Conservation (phyloP, 2,329 filamentous ascomycete genomes). For the Aspergillus ochraceoroseus region DNA sequence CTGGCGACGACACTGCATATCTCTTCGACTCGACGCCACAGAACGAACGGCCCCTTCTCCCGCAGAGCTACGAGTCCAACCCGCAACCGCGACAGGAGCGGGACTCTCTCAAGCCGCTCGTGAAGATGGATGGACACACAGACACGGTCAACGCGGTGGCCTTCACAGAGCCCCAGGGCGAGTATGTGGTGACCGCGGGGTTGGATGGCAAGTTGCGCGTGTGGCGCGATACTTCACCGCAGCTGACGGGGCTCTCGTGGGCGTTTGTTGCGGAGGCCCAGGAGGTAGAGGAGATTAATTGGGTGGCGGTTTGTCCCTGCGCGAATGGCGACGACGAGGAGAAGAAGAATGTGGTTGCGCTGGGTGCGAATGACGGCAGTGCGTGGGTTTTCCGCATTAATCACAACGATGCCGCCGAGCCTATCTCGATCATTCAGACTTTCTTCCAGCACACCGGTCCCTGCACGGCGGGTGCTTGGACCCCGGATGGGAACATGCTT, state of each 20-base stretch:
- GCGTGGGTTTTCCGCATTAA: constrained; percentile 96
- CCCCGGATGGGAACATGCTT: constrained; percentile 76
- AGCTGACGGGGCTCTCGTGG: constrained; percentile 52
- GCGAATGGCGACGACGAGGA: constrained; percentile 41
- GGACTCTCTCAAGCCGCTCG: constrained; percentile 60
- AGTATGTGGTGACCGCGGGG: constrained; percentile 80
- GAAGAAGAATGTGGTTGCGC: constrained; percentile 74
- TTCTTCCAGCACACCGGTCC: constrained; percentile 85
- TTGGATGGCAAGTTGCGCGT: constrained; percentile 77
- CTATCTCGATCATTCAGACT: constrained; percentile 78
- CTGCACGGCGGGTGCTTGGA: constrained; percentile 89
- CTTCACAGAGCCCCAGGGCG: constrained; percentile 77
- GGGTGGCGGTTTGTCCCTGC: constrained; percentile 72
- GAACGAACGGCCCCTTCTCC: constrained; percentile 61
- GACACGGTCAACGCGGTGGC: constrained; percentile 84
- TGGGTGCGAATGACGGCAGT: constrained; percentile 84
- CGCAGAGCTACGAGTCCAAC: constrained; percentile 66
- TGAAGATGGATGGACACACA: constrained; percentile 78
- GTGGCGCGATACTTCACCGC: constrained; percentile 53
- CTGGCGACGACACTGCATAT: constrained; percentile 79
- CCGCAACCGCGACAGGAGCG: constrained; percentile 56
- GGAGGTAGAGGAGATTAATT: constrained; percentile 94
- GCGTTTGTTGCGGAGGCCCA: constrained; percentile 69
- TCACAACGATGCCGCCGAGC: constrained; percentile 53
- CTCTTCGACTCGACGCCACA: constrained; percentile 71